These are phyloP conservation scores for Eremochloa ophiuroides DNA, from an alignment of 176 grass and related monocot genomes.

Conservation along the genomic window DNA sequence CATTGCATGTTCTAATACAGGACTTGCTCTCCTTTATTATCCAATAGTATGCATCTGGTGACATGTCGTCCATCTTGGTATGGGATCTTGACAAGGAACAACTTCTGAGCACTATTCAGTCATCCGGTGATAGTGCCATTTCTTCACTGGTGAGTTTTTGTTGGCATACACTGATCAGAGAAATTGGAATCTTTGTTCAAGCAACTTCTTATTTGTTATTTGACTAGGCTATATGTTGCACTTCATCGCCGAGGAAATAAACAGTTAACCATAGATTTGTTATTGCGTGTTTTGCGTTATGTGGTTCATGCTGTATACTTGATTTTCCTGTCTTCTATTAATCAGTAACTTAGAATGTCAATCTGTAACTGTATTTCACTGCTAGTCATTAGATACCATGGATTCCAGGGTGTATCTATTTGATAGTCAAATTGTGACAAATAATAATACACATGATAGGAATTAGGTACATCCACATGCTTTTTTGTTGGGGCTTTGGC, in stretches of 20 bases:
- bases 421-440: neutral
- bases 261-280: neutral
- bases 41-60: slow-evolving; percentile 81
- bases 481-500: no score
- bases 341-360: neutral
- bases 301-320: slow-evolving; percentile 22
- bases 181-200: neutral
- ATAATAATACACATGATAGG: neutral
- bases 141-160: slow-evolving; percentile 69
- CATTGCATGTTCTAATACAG: slow-evolving; percentile 26
- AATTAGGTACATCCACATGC: neutral
- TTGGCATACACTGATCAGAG: slow-evolving; percentile 14
- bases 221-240: slow-evolving; percentile 9
- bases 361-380: neutral
- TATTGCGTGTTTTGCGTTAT: slow-evolving; percentile 10
- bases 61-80: slow-evolving; percentile 62
- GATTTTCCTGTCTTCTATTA: slow-evolving; percentile 11
- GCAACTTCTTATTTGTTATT: slow-evolving; percentile 15
- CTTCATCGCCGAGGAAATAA: neutral
- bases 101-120: slow-evolving; percentile 61
- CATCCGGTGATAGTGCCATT: slow-evolving; percentile 60
- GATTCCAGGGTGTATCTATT: neutral
- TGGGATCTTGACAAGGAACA: slow-evolving; percentile 99
- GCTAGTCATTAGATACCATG: neutral
- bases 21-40: slow-evolving; percentile 22